Evolutionary conservation across 2,329 filamentous ascomycete genomes (phyloP).

Genomic region (Colletotrichum neosansevieriae): DNA sequence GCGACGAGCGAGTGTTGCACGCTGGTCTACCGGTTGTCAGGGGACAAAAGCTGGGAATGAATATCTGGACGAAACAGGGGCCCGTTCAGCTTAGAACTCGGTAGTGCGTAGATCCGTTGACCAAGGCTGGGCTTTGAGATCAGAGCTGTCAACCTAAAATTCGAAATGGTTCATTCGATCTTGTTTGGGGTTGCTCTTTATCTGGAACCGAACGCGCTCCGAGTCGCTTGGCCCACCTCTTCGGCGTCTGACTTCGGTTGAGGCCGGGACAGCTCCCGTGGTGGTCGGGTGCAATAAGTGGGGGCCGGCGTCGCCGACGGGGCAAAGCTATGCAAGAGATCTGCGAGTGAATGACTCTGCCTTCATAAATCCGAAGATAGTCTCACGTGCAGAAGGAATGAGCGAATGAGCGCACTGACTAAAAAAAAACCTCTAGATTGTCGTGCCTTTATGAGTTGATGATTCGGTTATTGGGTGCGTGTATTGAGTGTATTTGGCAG

Average conservation of each 20-base stretch:
- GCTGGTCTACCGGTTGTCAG: conserved; percentile 54
- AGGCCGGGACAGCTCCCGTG: neutral
- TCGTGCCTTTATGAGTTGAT: no score
- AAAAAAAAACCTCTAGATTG: neutral
- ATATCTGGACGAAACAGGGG: no score
- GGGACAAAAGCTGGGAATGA: conserved; percentile 52
- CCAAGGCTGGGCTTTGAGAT: neutral
- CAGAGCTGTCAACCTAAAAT: neutral
- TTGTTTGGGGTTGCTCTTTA: conserved; percentile 22
- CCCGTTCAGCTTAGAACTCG: conserved; percentile 36
- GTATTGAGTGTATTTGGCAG: neutral
- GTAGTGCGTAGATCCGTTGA: neutral
- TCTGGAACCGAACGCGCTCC: conserved; percentile 6
- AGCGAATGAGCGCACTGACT: neutral
- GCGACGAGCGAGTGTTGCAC: conserved; percentile 54
- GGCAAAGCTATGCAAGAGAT: conserved; percentile 3
- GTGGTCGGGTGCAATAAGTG: neutral
- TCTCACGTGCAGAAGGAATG: no score
- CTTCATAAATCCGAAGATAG: neutral
- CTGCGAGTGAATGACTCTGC: conserved; percentile 19
- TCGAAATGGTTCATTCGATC: neutral
- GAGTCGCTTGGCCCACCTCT: neutral
- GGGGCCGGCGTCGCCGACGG: conserved; percentile 7
- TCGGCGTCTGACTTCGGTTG: neutral
- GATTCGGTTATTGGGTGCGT: neutral